Base-by-base conservation (phyloP, 257 asterid genomes). In the Solanum habrochaites region DNA sequence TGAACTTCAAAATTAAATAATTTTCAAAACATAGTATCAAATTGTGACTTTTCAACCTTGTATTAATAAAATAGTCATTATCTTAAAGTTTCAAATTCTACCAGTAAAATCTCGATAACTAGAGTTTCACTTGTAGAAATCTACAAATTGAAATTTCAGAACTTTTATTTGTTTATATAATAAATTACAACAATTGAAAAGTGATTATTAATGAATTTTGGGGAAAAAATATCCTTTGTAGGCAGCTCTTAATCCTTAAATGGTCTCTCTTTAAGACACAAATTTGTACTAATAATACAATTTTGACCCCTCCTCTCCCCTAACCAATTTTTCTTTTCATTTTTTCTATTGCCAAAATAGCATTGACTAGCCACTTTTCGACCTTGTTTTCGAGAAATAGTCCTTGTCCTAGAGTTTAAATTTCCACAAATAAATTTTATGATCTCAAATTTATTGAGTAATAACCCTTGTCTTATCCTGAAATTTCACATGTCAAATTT, bases 141-240 rank as follows among this genome's bases (percentile, higher is more conserved):
- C n/a, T n/a, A n/a, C n/a, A n/a, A n/a, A 21, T 70, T 31, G 75
- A 31, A 31, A 31, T 35, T 31, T 20, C 13, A 31, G 1, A 7
- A 70, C 42, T 31, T 60, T 21, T 21, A 8, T 60, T 1, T 70
- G 42, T 13, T 14, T 70, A 31, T 70, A 0, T 70, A 3, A 3
- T 18, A 66, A 69, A 70, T 16, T 31, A 70, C 42, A 31, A 8
- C 4, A 70, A 2, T 8, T 31, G 13, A 32, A 70, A 70, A 70
- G 3, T 31, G 3, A 13, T 70, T 70, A 70, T 32, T 31, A 31
- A 7, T 31, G 7, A 31, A 0, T 70, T 31, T 70, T 70, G 4
- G 40, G 1, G 3, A 0, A 8, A 29, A 29, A 3, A 32, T 0
- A 32, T 0, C 20, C 43, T 1, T 16, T 4, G 13, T 71, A 16